Base-by-base conservation (phyloP, 2,329 filamentous ascomycete genomes). In the Coccinonectria pachysandricola region DNA sequence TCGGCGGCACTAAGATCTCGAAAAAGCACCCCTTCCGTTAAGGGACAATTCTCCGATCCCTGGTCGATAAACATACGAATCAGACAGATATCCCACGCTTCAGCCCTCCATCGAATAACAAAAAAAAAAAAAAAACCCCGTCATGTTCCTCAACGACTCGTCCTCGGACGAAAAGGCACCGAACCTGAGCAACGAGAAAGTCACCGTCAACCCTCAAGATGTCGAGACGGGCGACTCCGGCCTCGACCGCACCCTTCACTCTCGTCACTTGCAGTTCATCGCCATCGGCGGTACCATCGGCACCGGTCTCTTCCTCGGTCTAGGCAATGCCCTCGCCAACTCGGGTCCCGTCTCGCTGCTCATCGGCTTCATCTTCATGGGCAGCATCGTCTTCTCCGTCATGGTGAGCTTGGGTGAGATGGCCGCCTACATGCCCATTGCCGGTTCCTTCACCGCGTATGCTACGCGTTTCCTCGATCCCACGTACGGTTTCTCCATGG, bases 391-490 rank as follows among this genome's bases (percentile, higher is more conserved):
- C 24, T 88, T 71, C 60, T 75, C 75, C 4, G 75, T 87, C 54
- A 86, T 88, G 77, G 64, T 66, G 24, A 66, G 65, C 23, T 58
- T 79, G 16, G 72, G 71, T 25, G 75, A 92, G 56, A 79, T 91
- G 66, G 77, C 81, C 7, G 77, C 81, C 8, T 84, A 76, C 42
- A 75, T 87, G 15, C 84, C 84, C 5, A 74, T 87, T 18, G 64
- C 78, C 12, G 83, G 80, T 31, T 77, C 79, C 20, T 87, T 87
- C 49, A 81, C 79, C 15, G 68, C 75, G 21, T 88, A 86, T 43
- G 79, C 81, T 12, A 68, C 74, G 19, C 77, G 82, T 11, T 84
- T 88, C 43, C 67, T 85, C 37, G 75, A 82, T 45, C 75, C 72
- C 8, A 75, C 75, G 30, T 60, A 85, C 24, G 79, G 79, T 6